Base-by-base conservation (phyloP, 306 rosid species). In the Fagus crenata region DNA sequence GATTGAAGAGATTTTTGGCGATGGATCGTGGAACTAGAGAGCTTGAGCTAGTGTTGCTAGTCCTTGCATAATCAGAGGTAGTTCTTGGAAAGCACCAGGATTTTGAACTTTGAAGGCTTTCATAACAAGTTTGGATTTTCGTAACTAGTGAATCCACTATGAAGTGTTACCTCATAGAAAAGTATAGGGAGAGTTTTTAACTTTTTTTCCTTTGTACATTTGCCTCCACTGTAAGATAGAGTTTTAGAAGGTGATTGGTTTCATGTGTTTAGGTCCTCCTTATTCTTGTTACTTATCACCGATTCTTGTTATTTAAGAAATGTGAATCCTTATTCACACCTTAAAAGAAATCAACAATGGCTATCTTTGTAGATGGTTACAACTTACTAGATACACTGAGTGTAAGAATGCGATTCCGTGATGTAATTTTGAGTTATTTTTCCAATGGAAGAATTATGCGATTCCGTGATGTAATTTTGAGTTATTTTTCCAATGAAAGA, bases 1-100 rank as follows among this genome's bases (percentile, higher is more conserved):
- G 97, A 94, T 90, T 59, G 89, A 90, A 85, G 98, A 94, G 87
- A 89, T 89, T 81, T 93, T 90, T 73, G 97, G 96, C 51, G 91
- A 86, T 70, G 94, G 84, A 59, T 70, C 81, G 2, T 55, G 81
- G 78, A 67, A 83, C 49, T 72, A 46, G 81, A 87, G 86, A 89
- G 73, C 78, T 81, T 87, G 90, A 89, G 83, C 74, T 82, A 84
- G 76, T 69, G 54, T 53, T 81, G 76, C 81, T 58, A 32, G 72
- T 31, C 71, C 69, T 15, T 6, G 18, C 43, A n/a, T 22, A 22
- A 22, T 65, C 40, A 13, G 43, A n/a, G 74, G 77, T 32, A n/a
- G 81, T 70, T 73, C 77, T 78, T 72, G 76, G 70, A 53, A 64
- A 84, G 71, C 69, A 72, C 64, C 77, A 54, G 31, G 17, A 4